Conservation (phyloP, 1,284 basidiomycete genomes). For the Austroboletus novae-zelandiae region DNA sequence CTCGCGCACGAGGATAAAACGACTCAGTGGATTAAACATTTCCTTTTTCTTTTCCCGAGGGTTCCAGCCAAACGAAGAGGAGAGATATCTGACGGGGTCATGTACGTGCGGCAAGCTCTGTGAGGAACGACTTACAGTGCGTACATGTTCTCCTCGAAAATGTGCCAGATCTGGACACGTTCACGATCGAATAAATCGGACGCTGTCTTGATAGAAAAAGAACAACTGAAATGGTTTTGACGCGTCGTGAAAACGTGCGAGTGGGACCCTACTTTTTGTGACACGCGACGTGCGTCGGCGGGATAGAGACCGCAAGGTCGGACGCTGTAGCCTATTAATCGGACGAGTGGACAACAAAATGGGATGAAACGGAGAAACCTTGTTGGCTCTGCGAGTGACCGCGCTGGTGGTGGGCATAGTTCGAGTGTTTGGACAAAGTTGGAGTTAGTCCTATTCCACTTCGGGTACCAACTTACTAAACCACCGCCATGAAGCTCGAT, state of each 20-base stretch:
- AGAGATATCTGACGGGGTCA: slow-evolving; percentile 40
- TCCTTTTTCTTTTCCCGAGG: slow-evolving; percentile 54
- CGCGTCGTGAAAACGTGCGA: background rate
- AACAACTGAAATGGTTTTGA: slow-evolving; percentile 30
- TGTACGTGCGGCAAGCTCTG: background rate
- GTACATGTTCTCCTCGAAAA: slow-evolving; percentile 62
- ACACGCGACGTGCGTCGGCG: slow-evolving; percentile 1
- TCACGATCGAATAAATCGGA: slow-evolving; percentile 39
- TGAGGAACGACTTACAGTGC: slow-evolving; percentile 24
- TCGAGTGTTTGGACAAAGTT: background rate
- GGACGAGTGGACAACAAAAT: background rate
- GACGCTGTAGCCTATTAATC: slow-evolving; percentile 19
- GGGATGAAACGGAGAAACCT: slow-evolving; percentile 17
- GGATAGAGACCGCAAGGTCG: slow-evolving; percentile 20
- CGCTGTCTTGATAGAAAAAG: slow-evolving; percentile 35
- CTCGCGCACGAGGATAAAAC: slow-evolving; percentile 52
- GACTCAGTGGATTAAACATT: slow-evolving; percentile 55
- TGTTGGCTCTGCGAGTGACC: slow-evolving; percentile 21
- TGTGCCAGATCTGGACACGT: slow-evolving; percentile 47
- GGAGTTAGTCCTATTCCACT: too few species aligned
- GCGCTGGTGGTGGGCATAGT: slow-evolving; percentile 1
- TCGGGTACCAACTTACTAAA: too few species aligned
- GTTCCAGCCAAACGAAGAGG: slow-evolving; percentile 69
- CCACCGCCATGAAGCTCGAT: slow-evolving; percentile 80
- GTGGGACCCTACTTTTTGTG: slow-evolving; percentile 18